These are phyloP conservation scores for Oenanthe javanica DNA, from an alignment of 140 eudicot genomes.

Conservation along the genomic window DNA sequence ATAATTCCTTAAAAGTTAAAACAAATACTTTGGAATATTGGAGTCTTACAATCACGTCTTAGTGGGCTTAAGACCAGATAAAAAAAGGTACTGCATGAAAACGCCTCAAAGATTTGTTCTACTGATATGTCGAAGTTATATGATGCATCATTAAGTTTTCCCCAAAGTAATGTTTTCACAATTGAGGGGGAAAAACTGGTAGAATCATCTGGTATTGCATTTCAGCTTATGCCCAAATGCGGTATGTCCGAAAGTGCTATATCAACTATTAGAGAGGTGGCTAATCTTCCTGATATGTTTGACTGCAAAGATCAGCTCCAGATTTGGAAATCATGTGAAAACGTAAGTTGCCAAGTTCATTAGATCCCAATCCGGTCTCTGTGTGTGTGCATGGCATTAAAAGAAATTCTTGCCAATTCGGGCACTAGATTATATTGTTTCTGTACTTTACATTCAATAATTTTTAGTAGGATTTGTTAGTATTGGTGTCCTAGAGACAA, in stretches of 20 bases:
- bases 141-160: constrained; percentile 29
- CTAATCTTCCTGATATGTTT: constrained; percentile 29
- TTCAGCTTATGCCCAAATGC: constrained; percentile 37
- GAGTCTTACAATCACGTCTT: constrained; percentile 37
- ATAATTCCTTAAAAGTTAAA: constrained; percentile 46
- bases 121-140: constrained; percentile 22
- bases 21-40: constrained; percentile 50
- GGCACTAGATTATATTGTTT: neutral
- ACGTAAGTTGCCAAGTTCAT: constrained; percentile 32
- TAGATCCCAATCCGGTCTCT: neutral
- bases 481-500: too few species aligned
- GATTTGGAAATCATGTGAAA: constrained; percentile 19
- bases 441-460: neutral
- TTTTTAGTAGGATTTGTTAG: neutral
- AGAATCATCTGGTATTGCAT: constrained; percentile 36
- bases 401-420: neutral
- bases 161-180: constrained; percentile 33
- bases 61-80: constrained; percentile 39
- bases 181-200: constrained; percentile 25
- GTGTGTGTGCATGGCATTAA: neutral
- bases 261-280: constrained; percentile 31
- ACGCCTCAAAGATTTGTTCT: constrained; percentile 32
- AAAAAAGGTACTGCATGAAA: constrained; percentile 36
- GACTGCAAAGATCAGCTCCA: constrained; percentile 27
- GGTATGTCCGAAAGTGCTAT: constrained; percentile 36